Conservation (phyloP, 176 grass and related monocot species). For the Eragrostis curvula region DNA sequence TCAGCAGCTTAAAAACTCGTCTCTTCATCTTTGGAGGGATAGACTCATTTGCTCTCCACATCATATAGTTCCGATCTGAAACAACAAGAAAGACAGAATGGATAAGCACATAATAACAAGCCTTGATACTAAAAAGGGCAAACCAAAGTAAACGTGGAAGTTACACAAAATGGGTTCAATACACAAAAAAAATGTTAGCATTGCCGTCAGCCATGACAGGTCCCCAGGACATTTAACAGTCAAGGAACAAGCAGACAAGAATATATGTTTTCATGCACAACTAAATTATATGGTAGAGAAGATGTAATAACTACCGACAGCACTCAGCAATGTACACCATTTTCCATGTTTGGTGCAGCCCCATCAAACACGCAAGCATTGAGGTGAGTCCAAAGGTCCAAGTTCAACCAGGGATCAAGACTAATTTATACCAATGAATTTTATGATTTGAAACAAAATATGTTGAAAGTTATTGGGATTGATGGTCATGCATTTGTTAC, state of each 20-base stretch:
- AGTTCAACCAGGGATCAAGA: too few relatives aligned
- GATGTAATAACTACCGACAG: constrained; percentile 9
- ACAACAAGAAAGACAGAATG: constrained; percentile 20
- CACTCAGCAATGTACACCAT: not conserved
- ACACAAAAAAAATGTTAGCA: too few relatives aligned
- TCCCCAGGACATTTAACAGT: not conserved
- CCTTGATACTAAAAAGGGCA: too few relatives aligned
- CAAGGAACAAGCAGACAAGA: not conserved
- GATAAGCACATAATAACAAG: constrained; percentile 32
- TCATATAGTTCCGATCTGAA: constrained; percentile 69
- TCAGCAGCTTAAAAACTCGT: not conserved
- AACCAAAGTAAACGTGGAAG: constrained; percentile 7
- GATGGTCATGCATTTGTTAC: not conserved
- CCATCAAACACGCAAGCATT: too few relatives aligned
- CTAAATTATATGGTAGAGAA: not conserved
- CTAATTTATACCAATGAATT: not conserved
- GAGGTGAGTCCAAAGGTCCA: too few relatives aligned
- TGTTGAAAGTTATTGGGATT: not conserved
- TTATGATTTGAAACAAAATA: not conserved
- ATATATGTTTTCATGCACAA: not conserved
- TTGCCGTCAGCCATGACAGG: too few relatives aligned
- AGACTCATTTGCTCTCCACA: constrained; percentile 59
- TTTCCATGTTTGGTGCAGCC: too few relatives aligned
- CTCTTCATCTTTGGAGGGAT: not conserved
- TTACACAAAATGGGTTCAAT: not conserved